These are phyloP conservation scores for Psophocarpus tetragonolobus DNA, from an alignment of 306 rosid genomes.

Conservation along the genomic window DNA sequence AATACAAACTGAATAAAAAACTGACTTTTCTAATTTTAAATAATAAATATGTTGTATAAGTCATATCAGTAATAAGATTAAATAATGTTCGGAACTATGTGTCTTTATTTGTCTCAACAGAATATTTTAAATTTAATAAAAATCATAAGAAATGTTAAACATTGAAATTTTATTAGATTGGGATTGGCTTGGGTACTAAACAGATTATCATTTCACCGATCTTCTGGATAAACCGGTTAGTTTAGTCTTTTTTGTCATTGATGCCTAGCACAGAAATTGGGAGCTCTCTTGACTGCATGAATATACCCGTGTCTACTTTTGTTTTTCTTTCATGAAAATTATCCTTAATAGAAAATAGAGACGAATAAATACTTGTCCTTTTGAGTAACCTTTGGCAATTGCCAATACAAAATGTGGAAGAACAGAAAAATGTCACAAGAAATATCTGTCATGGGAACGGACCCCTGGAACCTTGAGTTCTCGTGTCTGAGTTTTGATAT, in stretches of 20 bases:
- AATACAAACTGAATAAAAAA: no score
- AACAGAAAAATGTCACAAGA: neutral
- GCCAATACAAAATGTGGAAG: neutral
- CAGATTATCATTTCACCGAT: no score
- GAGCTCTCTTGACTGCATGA: neutral
- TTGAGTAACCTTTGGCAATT: neutral
- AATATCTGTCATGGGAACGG: neutral
- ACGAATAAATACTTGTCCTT: constrained; percentile 1
- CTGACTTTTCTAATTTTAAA: no score
- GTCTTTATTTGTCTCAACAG: neutral
- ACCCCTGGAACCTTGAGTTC: constrained; percentile 12
- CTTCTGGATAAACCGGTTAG: neutral
- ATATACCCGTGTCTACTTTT: neutral
- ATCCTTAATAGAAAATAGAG: neutral
- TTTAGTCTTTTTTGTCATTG: neutral
- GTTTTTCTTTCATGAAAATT: constrained; percentile 22
- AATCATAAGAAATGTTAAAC: no score
- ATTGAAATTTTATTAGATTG: neutral
- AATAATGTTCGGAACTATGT: no score
- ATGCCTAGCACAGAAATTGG: neutral
- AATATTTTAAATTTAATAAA: no score
- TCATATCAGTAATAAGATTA: no score
- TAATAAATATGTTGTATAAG: no score
- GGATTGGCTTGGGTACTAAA: neutral
- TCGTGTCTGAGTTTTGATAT: neutral